Conservation (phyloP, 2,329 filamentous ascomycete species). For the Alternaria gaisen region DNA sequence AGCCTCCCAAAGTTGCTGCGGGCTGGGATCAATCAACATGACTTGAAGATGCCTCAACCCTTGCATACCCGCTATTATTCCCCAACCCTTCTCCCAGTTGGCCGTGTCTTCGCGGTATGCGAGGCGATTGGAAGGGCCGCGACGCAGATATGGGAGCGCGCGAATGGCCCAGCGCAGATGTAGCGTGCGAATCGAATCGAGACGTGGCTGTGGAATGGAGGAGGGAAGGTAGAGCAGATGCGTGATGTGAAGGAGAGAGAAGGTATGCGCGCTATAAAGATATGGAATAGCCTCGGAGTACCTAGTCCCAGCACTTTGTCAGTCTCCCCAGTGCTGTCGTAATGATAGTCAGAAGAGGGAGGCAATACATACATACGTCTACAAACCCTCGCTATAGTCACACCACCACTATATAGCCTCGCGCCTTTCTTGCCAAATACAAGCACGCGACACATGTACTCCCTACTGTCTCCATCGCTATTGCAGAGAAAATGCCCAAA, state of each 20-base stretch:
- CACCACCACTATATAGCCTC: constrained; percentile 21
- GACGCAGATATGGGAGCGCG: constrained; percentile 43
- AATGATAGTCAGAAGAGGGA: neutral
- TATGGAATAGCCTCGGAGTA: constrained; percentile 43
- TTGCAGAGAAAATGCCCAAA: constrained; percentile 48
- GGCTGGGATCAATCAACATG: constrained; percentile 39
- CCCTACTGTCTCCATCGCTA: constrained; percentile 12
- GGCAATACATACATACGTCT: constrained; percentile 38
- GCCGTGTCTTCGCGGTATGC: constrained; percentile 48
- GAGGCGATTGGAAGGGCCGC: constrained; percentile 27
- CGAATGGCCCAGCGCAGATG: constrained; percentile 47
- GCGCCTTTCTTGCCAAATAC: constrained; percentile 34
- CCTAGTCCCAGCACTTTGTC: constrained; percentile 20
- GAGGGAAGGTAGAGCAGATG: constrained; percentile 47
- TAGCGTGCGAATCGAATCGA: constrained; percentile 40
- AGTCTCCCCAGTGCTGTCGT: neutral
- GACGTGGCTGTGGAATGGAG: constrained; percentile 34
- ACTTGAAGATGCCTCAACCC: constrained; percentile 39
- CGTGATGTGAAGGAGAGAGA: constrained; percentile 46
- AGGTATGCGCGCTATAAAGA: constrained; percentile 42
- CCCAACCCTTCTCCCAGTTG: constrained; percentile 46
- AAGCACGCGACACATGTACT: constrained; percentile 43
- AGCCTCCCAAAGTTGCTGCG: constrained; percentile 40
- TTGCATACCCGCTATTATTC: constrained; percentile 37
- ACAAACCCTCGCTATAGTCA: constrained; percentile 35